phyloP scores from a whole-genome alignment of 1,139 yeast genomes.

The Cylindricascospora bacillispora region DNA sequence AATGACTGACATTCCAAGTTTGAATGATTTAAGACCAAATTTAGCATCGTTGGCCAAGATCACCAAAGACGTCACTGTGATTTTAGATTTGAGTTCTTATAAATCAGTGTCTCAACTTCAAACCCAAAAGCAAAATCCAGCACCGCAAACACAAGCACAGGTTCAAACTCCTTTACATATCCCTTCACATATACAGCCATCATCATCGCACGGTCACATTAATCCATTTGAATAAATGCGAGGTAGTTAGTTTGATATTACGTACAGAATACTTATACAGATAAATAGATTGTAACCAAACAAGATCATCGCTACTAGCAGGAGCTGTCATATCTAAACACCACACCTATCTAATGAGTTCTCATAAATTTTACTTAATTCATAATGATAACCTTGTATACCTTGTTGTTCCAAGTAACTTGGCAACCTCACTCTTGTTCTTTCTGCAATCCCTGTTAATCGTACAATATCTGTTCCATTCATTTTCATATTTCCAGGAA shows the following conservation, averaged over 20 bases:
- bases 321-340: not conserved
- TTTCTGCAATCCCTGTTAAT: constrained; percentile 33
- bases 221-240: not conserved
- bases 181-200: no score
- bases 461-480: constrained; percentile 37
- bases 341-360: constrained; percentile 19
- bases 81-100: constrained; percentile 53
- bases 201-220: not conserved
- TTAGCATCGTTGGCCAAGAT: constrained; percentile 74
- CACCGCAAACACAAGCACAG: constrained; percentile 9
- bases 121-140: constrained; percentile 6
- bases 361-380: constrained; percentile 26
- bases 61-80: constrained; percentile 79
- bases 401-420: constrained; percentile 18
- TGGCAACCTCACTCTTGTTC: constrained; percentile 33
- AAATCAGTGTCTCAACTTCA: constrained; percentile 23
- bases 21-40: constrained; percentile 69
- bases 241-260: no score
- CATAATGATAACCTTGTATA: constrained; percentile 26
- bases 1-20: constrained; percentile 66
- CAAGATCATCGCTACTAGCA: no score
- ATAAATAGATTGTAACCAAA: no score
- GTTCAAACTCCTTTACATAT: not conserved
- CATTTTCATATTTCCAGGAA: constrained; percentile 19
- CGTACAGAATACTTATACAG: no score